These are phyloP conservation scores for Cutaneotrichosporon cavernicola DNA, from an alignment of 1,284 basidiomycete genomes.

Conservation along the genomic window DNA sequence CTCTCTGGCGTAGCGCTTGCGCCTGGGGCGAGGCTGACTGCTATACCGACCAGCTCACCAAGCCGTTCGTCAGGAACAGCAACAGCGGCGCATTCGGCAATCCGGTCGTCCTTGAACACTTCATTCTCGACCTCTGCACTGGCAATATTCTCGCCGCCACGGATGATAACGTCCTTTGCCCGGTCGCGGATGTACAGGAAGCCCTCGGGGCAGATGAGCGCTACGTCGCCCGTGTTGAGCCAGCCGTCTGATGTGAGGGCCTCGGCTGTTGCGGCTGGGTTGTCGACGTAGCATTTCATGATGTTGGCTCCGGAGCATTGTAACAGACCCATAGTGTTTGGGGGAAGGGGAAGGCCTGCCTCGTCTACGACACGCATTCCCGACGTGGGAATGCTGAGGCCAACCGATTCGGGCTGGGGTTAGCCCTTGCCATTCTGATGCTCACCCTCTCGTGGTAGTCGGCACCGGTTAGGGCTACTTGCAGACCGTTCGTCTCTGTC, in stretches of 20 bases:
- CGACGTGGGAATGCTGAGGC: conserved; percentile 40
- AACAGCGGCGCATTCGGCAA: conserved; percentile 43
- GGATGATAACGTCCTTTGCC: conserved; percentile 49
- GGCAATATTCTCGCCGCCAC: conserved; percentile 50
- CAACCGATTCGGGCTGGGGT: conserved; percentile 21
- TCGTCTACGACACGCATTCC: conserved; percentile 40
- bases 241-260: conserved; percentile 44
- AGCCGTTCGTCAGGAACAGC: conserved; percentile 38
- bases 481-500: conserved; percentile 48
- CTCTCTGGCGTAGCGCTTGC: conserved; percentile 13
- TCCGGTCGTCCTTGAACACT: conserved; percentile 34
- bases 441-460: conserved; percentile 42
- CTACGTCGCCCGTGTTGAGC: conserved; percentile 49
- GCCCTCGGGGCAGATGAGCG: conserved; percentile 38
- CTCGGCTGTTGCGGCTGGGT: conserved; percentile 36
- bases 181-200: conserved; percentile 46
- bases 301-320: conserved; percentile 42
- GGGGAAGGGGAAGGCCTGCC: conserved; percentile 26
- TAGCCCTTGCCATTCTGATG: neutral
- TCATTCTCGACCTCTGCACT: conserved; percentile 48
- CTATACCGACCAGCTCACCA: conserved; percentile 44
- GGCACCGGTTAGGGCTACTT: conserved; percentile 37
- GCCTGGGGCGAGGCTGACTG: conserved; percentile 33
- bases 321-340: conserved; percentile 34
- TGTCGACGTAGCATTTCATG: conserved; percentile 40